Base-by-base conservation (phyloP, 257 asterid species). In the Solanum boliviense region DNA sequence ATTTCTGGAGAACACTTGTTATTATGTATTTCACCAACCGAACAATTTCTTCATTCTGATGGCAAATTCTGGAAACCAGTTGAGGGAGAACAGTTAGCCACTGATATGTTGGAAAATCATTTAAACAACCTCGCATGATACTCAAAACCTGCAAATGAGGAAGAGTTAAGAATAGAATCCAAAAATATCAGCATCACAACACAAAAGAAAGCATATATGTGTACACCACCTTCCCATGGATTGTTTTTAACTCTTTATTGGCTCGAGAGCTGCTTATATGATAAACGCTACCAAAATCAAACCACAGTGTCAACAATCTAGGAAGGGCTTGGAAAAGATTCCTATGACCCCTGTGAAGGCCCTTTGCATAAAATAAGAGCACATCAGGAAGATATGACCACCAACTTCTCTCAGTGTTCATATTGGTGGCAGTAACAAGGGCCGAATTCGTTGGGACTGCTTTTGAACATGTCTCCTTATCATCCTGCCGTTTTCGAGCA, bases 251-350 rank as follows among this genome's bases (percentile, higher is more conserved):
- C 71, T 96, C 97, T 90, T 94, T 95, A 88, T 88, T 92, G 88
- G 98, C 91, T 86, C 91, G 90, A 70, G 86, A 88, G 88, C 90
- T 91, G 87, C 94, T 93, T 92, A 92, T 91, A 86, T 89, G 90
- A 86, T 91, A 94, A 87, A 93, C 70, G 89, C 95, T 89, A 78
- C 98, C 99, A 90, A 95, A 97, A 88, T 97, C 99, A 89, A 97
- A 97, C 98, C 99, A 97, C 88, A 97, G 86, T 9, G 99, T 97
- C 86, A 97, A 91, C 94, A 95, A 90, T 90, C 99, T 94, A 21
- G 99, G 99, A 89, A 97, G 95, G 88, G 99, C 99, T 91, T 95
- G 99, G 90, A 93, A 95, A 79, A 97, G 99, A 95, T 95, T 94
- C 90, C 91, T 95, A 91, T 97, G 98, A 85, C 99, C 99, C 93